Base-by-base conservation (phyloP, 306 rosid genomes). In the Senna siamea region DNA sequence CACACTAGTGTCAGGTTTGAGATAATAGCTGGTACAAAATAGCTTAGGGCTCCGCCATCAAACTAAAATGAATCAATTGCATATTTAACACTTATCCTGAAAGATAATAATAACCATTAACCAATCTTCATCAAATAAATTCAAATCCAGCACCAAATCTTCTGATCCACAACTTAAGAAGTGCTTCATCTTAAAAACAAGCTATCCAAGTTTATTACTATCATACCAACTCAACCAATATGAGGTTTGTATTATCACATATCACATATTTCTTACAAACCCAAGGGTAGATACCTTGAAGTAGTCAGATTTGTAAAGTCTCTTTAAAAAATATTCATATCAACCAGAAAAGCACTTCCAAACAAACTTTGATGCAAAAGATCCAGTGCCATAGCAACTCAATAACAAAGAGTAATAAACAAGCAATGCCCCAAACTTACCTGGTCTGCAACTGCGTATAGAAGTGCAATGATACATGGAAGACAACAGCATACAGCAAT, bases 401-500 rank as follows among this genome's bases (percentile, higher is more conserved):
- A 20, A 50, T 61, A 73, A 59, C 37, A 62, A 62, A 72, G 20
- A 75, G 7, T 37, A 2, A 17, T 9, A 61, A 37, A 62, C 52
- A 74, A 13, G 20, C 38, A 67, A 62, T 48, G 58, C 47, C 68
- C 34, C 41, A 73, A 72, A 76, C 37, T 68, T 87, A 91, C 98
- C 97, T 93, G 98, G 57, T 91, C 98, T 53, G 98, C 93, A 58
- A 93, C 97, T 5, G 97, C 98, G 26, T 93, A 93, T 63, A 93
- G 80, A 82, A 93, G 94, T 28, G 96, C 93, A 78, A 93, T 90
- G 75, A 93, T 89, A 61, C 91, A 88, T 12, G 98, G 98, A 85
- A 93, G 98, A 62, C 97, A 93, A 78, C 97, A 93, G 83, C 98
- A 93, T 74, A 93, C 97, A 50, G 98, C 98, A 5, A 93, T 88